These are phyloP conservation scores for Bipolaris zeicola DNA, from an alignment of 2,329 filamentous ascomycete genomes.

Conservation along the genomic window DNA sequence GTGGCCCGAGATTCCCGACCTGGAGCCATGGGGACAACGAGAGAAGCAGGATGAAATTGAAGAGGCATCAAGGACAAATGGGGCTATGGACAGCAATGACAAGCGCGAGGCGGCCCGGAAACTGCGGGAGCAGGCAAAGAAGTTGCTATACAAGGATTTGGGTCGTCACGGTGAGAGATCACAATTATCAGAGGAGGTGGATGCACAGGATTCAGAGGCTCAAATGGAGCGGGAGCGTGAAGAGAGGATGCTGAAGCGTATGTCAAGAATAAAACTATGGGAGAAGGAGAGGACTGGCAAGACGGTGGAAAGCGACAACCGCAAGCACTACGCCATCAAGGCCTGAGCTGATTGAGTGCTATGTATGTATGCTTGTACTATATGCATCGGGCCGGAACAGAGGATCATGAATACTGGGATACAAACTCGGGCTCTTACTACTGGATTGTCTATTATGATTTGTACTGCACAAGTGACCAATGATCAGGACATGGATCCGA, in stretches of 20 bases:
- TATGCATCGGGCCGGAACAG: constrained; percentile 16
- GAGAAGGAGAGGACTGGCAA: constrained; percentile 32
- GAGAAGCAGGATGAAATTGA: constrained; percentile 48
- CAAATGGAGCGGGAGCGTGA: constrained; percentile 14
- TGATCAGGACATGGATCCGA: not conserved
- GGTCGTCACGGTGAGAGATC: constrained; percentile 3
- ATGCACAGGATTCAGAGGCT: constrained; percentile 11
- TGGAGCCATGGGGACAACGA: constrained; percentile 51
- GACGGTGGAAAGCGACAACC: constrained; percentile 26
- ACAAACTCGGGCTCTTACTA: not conserved
- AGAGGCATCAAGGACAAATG: constrained; percentile 12
- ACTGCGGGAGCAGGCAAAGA: constrained; percentile 35
- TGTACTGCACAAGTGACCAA: not conserved
- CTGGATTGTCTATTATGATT: not conserved
- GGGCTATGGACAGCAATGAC: constrained; percentile 9
- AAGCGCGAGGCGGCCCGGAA: constrained; percentile 23
- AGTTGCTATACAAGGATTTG: constrained; percentile 29
- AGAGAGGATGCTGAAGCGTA: constrained; percentile 41
- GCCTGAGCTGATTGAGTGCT: constrained; percentile 12
- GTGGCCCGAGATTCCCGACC: constrained; percentile 74
- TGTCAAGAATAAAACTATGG: constrained; percentile 48
- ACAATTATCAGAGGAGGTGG: constrained; percentile 5
- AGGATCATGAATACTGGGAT: constrained; percentile 1
- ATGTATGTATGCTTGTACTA: constrained; percentile 28
- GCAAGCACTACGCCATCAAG: constrained; percentile 27